Conservation (phyloP, 805 yeast genomes). For the Pichia ethanolica region DNA sequence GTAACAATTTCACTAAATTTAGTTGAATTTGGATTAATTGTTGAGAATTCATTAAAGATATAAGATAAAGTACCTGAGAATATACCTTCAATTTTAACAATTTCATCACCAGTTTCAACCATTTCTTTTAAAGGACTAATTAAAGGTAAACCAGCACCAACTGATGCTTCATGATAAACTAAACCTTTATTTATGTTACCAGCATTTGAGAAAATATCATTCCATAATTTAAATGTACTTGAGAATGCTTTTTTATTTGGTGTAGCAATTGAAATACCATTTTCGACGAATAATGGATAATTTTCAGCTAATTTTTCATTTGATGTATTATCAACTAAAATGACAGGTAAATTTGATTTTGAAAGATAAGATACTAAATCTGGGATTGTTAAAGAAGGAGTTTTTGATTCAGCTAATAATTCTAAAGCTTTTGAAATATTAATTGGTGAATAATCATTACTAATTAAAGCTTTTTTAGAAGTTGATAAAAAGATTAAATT, state of each 20-base stretch:
- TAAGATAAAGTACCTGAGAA: slow-evolving; percentile 93
- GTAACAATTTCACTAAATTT: slow-evolving; percentile 87
- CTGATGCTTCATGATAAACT: slow-evolving; percentile 96
- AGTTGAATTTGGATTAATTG: slow-evolving; percentile 49
- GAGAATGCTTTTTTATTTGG: slow-evolving; percentile 98
- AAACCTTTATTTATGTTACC: slow-evolving; percentile 55
- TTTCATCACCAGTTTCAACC: slow-evolving; percentile 87
- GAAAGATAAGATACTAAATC: slow-evolving; percentile 57
- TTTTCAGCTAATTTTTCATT: slow-evolving; percentile 66
- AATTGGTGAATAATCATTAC: slow-evolving; percentile 65
- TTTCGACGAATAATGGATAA: slow-evolving; percentile 66
- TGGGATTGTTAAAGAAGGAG: slow-evolving; percentile 45
- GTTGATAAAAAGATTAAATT: slow-evolving; percentile 78
- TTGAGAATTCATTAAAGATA: slow-evolving; percentile 88
- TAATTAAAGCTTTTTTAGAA: slow-evolving; percentile 59
- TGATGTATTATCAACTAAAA: slow-evolving; percentile 92
- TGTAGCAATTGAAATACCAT: slow-evolving; percentile 89
- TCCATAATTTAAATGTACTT: slow-evolving; percentile 66
- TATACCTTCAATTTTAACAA: slow-evolving; percentile 89
- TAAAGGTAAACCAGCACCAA: slow-evolving; percentile 97
- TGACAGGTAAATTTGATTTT: slow-evolving; percentile 64
- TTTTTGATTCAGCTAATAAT: slow-evolving; percentile 36
- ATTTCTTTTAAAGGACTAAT: slow-evolving; percentile 84
- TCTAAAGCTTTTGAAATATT: slow-evolving; percentile 53
- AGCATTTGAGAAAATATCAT: slow-evolving; percentile 54